Conservation (phyloP, 1,284 basidiomycete species). For the Cystobasidiaceae sp. region DNA sequence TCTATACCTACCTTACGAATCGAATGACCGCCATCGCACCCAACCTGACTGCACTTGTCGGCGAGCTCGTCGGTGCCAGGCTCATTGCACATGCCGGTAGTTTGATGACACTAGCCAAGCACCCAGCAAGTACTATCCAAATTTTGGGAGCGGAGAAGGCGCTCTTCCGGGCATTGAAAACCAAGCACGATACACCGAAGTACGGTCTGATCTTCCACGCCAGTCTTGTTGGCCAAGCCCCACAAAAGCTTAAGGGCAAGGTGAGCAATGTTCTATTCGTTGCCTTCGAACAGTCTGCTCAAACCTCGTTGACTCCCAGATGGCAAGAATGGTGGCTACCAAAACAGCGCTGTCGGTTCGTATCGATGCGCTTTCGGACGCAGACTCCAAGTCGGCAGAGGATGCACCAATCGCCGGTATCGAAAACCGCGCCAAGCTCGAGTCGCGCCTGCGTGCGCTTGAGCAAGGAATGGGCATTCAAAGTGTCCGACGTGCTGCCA, state of each 20-base stretch:
- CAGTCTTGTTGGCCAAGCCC: constrained; percentile 92
- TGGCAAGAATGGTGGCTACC: constrained; percentile 99
- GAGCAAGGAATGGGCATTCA: constrained; percentile 74
- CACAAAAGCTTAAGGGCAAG: constrained; percentile 97
- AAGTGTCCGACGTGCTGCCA: constrained; percentile 49
- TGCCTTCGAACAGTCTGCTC: not conserved
- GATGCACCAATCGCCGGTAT: constrained; percentile 73
- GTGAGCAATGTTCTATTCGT: constrained; percentile 47
- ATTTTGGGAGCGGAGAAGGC: constrained; percentile 98
- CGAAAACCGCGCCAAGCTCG: constrained; percentile 89
- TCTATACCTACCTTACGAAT: constrained; percentile 83
- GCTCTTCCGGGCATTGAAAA: constrained; percentile 94
- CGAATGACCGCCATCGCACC: constrained; percentile 99
- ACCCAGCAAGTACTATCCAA: constrained; percentile 96
- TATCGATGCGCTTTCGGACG: constrained; percentile 89
- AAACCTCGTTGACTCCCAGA: constrained; percentile 51
- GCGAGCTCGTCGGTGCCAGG: constrained; percentile 90
- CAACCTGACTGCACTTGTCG: constrained; percentile 86
- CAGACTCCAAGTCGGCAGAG: constrained; percentile 79
- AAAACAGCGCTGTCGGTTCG: constrained; percentile 94
- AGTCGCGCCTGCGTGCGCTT: constrained; percentile 82
- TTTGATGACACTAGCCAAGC: constrained; percentile 94
- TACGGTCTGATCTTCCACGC: constrained; percentile 55
- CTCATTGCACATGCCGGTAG: constrained; percentile 97
- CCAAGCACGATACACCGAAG: constrained; percentile 97